phyloP scores from a whole-genome alignment of 306 rosid genomes.

The Begonia loranthoides region DNA sequence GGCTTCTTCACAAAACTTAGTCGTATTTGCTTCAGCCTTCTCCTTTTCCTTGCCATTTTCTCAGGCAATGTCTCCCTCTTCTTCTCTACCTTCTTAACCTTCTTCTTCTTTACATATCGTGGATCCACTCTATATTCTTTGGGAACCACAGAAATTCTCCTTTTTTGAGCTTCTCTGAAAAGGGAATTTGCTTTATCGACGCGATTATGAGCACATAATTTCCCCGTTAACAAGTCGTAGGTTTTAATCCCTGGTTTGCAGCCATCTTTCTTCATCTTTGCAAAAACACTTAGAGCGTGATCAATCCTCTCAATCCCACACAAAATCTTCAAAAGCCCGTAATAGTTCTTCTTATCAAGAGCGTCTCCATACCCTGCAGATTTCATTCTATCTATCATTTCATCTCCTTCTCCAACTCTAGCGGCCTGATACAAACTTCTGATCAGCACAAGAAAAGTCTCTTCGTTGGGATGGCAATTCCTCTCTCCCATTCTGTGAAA shows the following conservation, averaged over 20 bases:
- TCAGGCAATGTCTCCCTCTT: conserved; percentile 76
- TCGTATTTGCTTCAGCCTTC: conserved; percentile 67
- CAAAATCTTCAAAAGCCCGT: conserved; percentile 47
- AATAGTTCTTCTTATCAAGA: conserved; percentile 53
- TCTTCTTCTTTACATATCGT: conserved; percentile 36
- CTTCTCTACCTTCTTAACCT: conserved; percentile 44
- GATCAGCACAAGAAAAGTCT: conserved; percentile 41
- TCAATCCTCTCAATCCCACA: conserved; percentile 78
- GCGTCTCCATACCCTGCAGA: conserved; percentile 35
- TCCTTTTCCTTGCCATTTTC: conserved; percentile 85
- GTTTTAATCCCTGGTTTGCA: conserved; percentile 55
- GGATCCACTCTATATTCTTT: conserved; percentile 49
- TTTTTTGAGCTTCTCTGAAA: conserved; percentile 39
- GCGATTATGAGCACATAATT: conserved; percentile 45
- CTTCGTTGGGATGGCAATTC: conserved; percentile 30
- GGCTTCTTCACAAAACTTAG: conserved; percentile 77
- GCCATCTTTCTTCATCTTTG: conserved; percentile 65
- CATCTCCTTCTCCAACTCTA: conserved; percentile 71
- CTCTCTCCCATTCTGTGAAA: conserved; percentile 53
- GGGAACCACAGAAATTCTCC: conserved; percentile 26
- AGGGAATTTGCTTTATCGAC: conserved; percentile 49
- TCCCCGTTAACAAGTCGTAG: conserved; percentile 57
- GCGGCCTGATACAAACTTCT: conserved; percentile 75
- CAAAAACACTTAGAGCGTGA: conserved; percentile 53
- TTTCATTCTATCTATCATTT: conserved; percentile 76